Percentiles rank a stretch among this genome's conserved stretches.
phyloP scores from a whole-genome alignment of 1,139 yeast species.

The Kluyveromyces sp. region DNA sequence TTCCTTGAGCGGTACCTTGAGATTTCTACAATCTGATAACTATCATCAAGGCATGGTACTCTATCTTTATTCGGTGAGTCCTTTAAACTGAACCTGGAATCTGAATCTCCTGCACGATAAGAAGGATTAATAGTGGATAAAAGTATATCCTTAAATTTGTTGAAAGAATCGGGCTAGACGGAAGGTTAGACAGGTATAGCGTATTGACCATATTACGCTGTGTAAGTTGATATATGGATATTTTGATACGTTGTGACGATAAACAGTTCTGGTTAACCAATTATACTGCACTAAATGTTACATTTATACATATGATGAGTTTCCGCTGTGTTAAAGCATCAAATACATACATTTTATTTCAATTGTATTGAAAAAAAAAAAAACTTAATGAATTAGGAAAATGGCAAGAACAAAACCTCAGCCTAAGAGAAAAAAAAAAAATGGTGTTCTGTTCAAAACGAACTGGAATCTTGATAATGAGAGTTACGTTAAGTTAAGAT shows the following conservation, averaged over 20 bases:
- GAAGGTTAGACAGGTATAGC: constrained; percentile 20
- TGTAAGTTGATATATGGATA: too few species aligned
- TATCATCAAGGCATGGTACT: constrained; percentile 13
- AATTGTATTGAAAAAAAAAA: too few species aligned
- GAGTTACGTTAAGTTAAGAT: constrained; percentile 1
- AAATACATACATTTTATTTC: too few species aligned
- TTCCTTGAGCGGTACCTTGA: constrained; percentile 24
- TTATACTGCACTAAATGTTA: too few species aligned
- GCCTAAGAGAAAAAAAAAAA: background rate
- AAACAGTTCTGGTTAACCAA: too few species aligned
- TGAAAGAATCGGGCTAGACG: constrained; percentile 22
- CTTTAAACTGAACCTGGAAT: background rate
- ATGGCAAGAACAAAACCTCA: too few species aligned
- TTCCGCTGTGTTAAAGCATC: too few species aligned
- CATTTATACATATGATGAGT: too few species aligned
- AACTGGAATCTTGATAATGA: background rate
- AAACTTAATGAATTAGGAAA: too few species aligned
- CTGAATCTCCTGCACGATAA: background rate
- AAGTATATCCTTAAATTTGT: constrained; percentile 14
- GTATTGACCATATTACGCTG: background rate
- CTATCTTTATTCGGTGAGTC: background rate
- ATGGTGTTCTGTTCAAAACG: background rate
- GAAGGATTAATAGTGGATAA: constrained; percentile 11
- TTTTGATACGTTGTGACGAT: too few species aligned
- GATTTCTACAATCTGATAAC: constrained; percentile 15